Conservation (phyloP, 805 yeast species). For the Danielozyma ontarioensis region DNA sequence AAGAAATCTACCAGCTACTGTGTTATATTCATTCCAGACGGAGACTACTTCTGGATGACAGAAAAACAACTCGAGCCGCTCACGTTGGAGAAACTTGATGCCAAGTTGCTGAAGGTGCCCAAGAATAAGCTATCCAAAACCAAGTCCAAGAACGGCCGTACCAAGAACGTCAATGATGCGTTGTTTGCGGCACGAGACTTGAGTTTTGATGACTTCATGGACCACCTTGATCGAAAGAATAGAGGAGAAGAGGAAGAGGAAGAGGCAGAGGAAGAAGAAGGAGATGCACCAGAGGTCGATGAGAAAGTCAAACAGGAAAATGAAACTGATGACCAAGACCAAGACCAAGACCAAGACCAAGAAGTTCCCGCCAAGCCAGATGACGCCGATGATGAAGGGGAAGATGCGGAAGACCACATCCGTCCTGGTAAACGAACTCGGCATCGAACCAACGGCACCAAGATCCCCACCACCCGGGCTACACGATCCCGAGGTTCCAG, state of each 20-base stretch:
- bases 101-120: constrained; percentile 23
- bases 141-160: constrained; percentile 17
- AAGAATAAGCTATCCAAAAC: constrained; percentile 13
- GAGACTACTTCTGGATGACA: constrained; percentile 41
- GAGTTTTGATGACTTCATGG: constrained; percentile 32
- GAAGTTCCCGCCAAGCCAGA: constrained; percentile 2
- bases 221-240: constrained; percentile 15
- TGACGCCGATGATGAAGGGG: constrained; percentile 1
- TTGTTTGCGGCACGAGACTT: constrained; percentile 32
- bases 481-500: neutral
- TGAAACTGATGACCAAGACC: constrained; percentile 6
- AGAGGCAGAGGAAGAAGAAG: constrained; percentile 18
- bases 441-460: neutral
- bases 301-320: constrained; percentile 9
- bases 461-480: neutral
- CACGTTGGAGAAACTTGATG: constrained; percentile 23
- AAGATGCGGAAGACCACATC: constrained; percentile 1
- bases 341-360: constrained; percentile 5
- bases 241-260: constrained; percentile 14
- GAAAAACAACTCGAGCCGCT: constrained; percentile 31
- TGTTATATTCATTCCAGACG: constrained; percentile 43
- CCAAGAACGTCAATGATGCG: constrained; percentile 32
- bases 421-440: neutral
- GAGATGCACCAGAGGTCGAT: constrained; percentile 6
- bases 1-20: constrained; percentile 33